Base-by-base conservation (phyloP, 768 basidiomycete genomes). In the Pulveroboletus frians region DNA sequence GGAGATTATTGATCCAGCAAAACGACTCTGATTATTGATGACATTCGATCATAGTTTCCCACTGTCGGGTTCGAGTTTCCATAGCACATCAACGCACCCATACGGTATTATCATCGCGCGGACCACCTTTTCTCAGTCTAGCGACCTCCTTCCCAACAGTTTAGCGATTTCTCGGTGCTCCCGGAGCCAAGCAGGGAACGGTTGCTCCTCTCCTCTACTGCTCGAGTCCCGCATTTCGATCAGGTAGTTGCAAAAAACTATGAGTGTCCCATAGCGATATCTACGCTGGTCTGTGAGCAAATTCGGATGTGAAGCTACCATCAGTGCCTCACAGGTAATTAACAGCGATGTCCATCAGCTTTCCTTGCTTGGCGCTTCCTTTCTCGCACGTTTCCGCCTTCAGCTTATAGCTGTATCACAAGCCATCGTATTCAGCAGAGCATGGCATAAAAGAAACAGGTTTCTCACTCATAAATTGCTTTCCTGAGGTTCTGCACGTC, bases 401-500 rank as follows among this genome's bases (percentile, higher is more conserved):
- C 42, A 97, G 75, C 67, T 95, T 94, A 72, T 93, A 92, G 64
- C 93, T 96, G 56, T 20, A 45, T 45, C 48, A 47, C 29, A 14
- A 36, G 23, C 44, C 46, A 30, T 37, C 39, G 43, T 34, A n/a
- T 31, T 57, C 26, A 58, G 43, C 27, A 31, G 29, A 39, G 13
- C 26, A 11, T 23, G 29, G 21, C 10, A 42, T 39, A 31, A 26
- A 30, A 47, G 41, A 17, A 35, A 34, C 6, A 11, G 34, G 27
- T 1, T 39, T 72, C 88, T 67, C 64, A 97, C 88, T 95, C 91
- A 63, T 91, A 96, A 42, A 99, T 86, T 0, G 96, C 92, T 66
- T 90, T 91, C 31, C 96, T 82, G 34, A 99, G 73, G 63, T 99
- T 99, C 68, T 99, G 96, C 0, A 99, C 94, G 54, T 94, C 93